These are phyloP conservation scores for Fusarium nodosum DNA, from an alignment of 2,329 filamentous ascomycete genomes.

Conservation along the genomic window DNA sequence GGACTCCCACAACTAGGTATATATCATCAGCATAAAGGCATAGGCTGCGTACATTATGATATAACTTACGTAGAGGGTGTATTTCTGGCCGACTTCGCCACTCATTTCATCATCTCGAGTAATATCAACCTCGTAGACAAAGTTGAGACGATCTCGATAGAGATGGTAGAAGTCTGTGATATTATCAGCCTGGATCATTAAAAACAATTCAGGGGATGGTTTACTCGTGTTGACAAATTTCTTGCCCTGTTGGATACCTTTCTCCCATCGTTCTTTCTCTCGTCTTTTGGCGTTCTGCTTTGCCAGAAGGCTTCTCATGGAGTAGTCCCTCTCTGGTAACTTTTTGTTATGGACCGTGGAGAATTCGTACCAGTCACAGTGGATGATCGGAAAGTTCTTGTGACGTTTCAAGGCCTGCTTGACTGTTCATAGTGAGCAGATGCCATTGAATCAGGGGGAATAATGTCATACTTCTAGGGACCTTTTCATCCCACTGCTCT, in stretches of 20 bases:
- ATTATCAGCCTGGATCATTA: background rate
- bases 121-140: constrained; percentile 74
- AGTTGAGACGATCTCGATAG: constrained; percentile 73
- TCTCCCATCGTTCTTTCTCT: constrained; percentile 54
- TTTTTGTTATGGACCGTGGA: constrained; percentile 55
- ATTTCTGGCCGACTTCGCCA: constrained; percentile 68
- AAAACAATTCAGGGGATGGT: background rate
- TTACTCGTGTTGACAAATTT: constrained; percentile 65
- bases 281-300: constrained; percentile 51
- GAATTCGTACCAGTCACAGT: constrained; percentile 67
- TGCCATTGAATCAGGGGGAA: background rate
- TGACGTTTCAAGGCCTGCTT: constrained; percentile 55
- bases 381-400: constrained; percentile 59
- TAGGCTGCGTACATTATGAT: background rate
- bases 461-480: constrained; percentile 53
- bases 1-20: constrained; percentile 75
- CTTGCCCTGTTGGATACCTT: constrained; percentile 57
- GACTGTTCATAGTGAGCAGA: constrained; percentile 49
- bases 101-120: constrained; percentile 63
- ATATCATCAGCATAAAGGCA: background rate
- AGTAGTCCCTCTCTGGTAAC: constrained; percentile 57
- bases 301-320: constrained; percentile 54
- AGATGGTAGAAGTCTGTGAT: constrained; percentile 70
- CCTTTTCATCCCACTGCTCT: constrained; percentile 68
- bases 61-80: constrained; percentile 68